Percentiles rank a stretch among this genome's conserved stretches.
Conservation (phyloP, 108 stramenopile species). For the Nitzschia sp. region DNA sequence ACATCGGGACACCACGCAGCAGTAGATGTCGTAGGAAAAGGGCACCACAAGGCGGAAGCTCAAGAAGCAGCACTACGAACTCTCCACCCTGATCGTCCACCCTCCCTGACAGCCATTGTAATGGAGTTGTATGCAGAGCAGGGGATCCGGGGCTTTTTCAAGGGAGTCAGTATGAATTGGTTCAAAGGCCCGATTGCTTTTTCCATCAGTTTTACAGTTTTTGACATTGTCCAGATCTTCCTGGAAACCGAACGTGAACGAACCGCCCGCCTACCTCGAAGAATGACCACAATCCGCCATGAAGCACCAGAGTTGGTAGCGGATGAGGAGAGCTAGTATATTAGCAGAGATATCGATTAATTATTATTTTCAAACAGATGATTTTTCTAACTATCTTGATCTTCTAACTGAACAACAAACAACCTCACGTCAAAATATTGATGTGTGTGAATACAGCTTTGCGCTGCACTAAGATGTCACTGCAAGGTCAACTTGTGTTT, state of each 20-base stretch:
- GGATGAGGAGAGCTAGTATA: neutral
- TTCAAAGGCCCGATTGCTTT: constrained; percentile 96
- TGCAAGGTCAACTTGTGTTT: too few species aligned
- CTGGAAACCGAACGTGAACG: constrained; percentile 58
- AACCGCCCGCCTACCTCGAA: constrained; percentile 12
- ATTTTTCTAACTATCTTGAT: too few species aligned
- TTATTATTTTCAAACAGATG: too few species aligned
- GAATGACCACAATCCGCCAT: neutral
- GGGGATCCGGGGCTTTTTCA: constrained; percentile 89
- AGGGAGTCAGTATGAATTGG: constrained; percentile 98
- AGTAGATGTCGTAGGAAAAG: constrained; percentile 46
- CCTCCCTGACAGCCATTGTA: constrained; percentile 63
- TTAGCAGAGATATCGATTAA: too few species aligned
- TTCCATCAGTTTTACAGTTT: constrained; percentile 93
- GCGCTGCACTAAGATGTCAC: too few species aligned
- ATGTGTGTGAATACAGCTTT: too few species aligned
- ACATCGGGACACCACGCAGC: constrained; percentile 74
- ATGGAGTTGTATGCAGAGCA: constrained; percentile 81
- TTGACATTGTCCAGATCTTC: constrained; percentile 81
- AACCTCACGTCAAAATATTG: too few species aligned
- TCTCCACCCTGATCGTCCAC: constrained; percentile 38
- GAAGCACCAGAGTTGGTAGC: neutral
- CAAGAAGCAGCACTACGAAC: constrained; percentile 22
- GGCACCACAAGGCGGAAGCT: constrained; percentile 9
- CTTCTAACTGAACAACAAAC: too few species aligned